phyloP scores from a whole-genome alignment of 176 grass and related monocot genomes.

The Saccharum spontaneum region DNA sequence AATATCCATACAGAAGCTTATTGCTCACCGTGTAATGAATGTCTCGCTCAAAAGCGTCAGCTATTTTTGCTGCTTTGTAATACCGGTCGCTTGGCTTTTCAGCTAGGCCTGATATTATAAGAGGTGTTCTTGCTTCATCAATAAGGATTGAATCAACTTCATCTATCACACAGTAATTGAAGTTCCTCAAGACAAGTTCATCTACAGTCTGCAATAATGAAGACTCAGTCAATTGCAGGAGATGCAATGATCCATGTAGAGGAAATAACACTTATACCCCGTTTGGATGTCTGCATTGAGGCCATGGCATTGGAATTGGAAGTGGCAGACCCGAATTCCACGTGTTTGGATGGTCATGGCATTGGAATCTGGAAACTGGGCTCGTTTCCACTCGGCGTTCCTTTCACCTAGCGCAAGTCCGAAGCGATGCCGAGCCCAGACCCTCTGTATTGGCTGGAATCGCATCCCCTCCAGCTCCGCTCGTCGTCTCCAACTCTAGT shows the following conservation, averaged over 20 bases:
- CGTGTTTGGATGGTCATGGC: no score
- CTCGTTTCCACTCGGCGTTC: no score
- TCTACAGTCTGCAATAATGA: conserved; percentile 77
- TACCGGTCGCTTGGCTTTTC: conserved; percentile 94
- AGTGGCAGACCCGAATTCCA: no score
- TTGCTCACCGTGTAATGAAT: conserved; percentile 93
- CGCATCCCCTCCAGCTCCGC: no score
- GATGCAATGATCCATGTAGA: conserved; percentile 12
- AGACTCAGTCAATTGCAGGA: conserved; percentile 25
- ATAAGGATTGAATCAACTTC: conserved; percentile 99
- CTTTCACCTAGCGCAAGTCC: no score
- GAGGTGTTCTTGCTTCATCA: conserved; percentile 98
- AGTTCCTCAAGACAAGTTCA: conserved; percentile 94
- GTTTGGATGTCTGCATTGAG: no score
- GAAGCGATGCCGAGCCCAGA: no score
- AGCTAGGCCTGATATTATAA: conserved; percentile 94
- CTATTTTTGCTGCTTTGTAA: conserved; percentile 96
- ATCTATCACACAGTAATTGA: conserved; percentile 99
- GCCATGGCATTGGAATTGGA: no score
- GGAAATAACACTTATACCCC: background rate
- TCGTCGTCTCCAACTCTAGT: no score
- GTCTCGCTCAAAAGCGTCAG: conserved; percentile 84
- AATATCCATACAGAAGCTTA: conserved; percentile 25
- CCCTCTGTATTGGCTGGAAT: no score
- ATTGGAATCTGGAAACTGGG: no score